Evolutionary conservation across 179 eudicot genomes (phyloP), one percentile per base, ranked within the genome.

Genomic region (Beta corolliflora): DNA sequence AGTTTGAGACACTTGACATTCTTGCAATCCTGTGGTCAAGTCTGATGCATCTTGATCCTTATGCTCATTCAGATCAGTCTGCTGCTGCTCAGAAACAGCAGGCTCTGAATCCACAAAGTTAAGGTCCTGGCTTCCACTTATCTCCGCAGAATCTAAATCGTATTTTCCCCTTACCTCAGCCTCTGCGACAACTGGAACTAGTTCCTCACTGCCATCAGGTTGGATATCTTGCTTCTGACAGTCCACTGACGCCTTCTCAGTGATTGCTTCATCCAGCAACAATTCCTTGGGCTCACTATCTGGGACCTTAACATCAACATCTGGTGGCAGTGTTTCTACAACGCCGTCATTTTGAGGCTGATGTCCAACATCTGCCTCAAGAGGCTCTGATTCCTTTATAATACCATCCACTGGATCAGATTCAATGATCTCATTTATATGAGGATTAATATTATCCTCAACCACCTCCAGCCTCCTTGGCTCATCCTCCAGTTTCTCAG

Each of bases 401-500:
- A 14, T 44, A 52, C 25, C 58, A 63, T 76, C 84, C 7, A 58
- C 41, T 50, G 79, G 75, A 19, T 78, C 80, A 4, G 77, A 25
- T 12, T 23, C 55, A 55, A 13, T 70, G 67, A 75, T 70, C 44
- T 81, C 81, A 12, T 23, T 74, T 16, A 15, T 50, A 53, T 70
- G 83, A 83, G 80, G 48, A 23, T 55, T 50, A 64, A 31, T 80
- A 76, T 75, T 21, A 58, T 83, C 85, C 68, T 84, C 82, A 67
- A 71, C 65, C 76, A 83, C 46, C 14, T 77, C 56, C 8, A 45
- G 18, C n/a, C n/a, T 15, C 59, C 59, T 75, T 50, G 29, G 44
- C 58, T 64, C 75, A 56, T 64, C 78, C 81, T 55, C 82, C 77
- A 73, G 15, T 31, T 36, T 76, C 45, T 77, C 74, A 5, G 59